Base-by-base conservation (phyloP, 176 grass and related monocot species). In the Olyra latifolia region DNA sequence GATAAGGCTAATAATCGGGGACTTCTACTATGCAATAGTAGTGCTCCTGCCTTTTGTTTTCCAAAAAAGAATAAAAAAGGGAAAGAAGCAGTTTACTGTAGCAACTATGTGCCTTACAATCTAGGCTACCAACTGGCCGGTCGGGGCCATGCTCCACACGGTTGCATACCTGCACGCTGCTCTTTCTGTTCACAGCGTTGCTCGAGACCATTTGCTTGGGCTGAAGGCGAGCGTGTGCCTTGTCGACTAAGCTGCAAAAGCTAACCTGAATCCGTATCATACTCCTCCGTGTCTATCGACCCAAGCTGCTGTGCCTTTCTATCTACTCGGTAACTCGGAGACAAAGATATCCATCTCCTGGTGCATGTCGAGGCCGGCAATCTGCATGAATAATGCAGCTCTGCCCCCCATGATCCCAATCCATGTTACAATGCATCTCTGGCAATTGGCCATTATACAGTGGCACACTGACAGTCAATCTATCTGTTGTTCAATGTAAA, bases 341-440 rank as follows among this genome's bases (percentile, higher is more conserved):
- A 78, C 80, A 83, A 88, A 88, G 80, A 58, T 58, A 83, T 66
- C 58, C 48, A 83, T 73, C 58, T 83, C 75, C 3, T 72, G 66
- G 67, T 62, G n/a, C 66, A 66, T 78, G 75, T 66, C 42, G 60
- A 76, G 82, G 63, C 50, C 68, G 67, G 59, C 80, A 79, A 83
- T n/a, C 23, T 83, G 74, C 29, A 29, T 64, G 53, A 46, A 39
- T 15, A 9, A 12, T 61, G 57, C 22, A 72, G 41, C 22, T 1
- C 62, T 35, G 39, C 62, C 68, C 14, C 72, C 14, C 72, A 59
- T 47, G 62, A 59, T 84, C 82, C 40, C 24, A 56, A 15, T 46
- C 59, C 69, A n/a, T 64, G 70, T 65, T 43, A 12, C 10, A 64
- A 32, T 9, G 15, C 62, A 19, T 39, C 30, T 39, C 62, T 64